Conservation (phyloP, 768 basidiomycete genomes). For the Tricholoma sp. region DNA sequence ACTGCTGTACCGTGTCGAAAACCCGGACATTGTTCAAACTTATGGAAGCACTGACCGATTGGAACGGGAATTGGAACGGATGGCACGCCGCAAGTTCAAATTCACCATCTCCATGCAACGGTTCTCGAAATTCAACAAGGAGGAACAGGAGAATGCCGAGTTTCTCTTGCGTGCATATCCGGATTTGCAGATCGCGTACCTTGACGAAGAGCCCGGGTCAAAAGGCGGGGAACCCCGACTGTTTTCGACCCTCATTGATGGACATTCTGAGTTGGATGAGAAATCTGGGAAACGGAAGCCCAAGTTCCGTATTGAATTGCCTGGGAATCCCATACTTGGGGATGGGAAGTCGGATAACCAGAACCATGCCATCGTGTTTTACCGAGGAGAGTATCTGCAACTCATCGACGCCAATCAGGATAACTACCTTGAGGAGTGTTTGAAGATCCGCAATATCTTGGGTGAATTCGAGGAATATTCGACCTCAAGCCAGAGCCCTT, state of each 20-base stretch:
- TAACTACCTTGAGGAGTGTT: slow-evolving; percentile 97
- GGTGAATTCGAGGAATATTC: slow-evolving; percentile 97
- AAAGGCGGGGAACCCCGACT: slow-evolving; percentile 85
- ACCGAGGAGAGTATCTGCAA: slow-evolving; percentile 97
- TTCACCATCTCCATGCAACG: slow-evolving; percentile 98
- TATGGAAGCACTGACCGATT: slow-evolving; percentile 97
- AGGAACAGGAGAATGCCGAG: slow-evolving; percentile 97
- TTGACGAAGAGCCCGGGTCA: slow-evolving; percentile 91
- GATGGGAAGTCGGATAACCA: slow-evolving; percentile 99
- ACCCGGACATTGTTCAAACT: slow-evolving; percentile 93
- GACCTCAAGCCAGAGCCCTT: slow-evolving; percentile 88
- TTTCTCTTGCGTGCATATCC: slow-evolving; percentile 97
- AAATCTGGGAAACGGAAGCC: slow-evolving; percentile 85
- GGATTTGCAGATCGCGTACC: slow-evolving; percentile 95
- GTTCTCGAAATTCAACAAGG: slow-evolving; percentile 98
- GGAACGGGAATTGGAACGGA: slow-evolving; percentile 93
- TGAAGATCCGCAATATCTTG: slow-evolving; percentile 96
- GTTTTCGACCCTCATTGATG: slow-evolving; percentile 93
- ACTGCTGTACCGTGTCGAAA: slow-evolving; percentile 96
- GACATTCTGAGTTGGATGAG: slow-evolving; percentile 93
- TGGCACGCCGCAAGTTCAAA: slow-evolving; percentile 98
- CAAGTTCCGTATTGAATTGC: slow-evolving; percentile 96
- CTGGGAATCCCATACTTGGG: slow-evolving; percentile 97
- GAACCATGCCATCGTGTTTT: slow-evolving; percentile 99
- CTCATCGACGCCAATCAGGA: slow-evolving; percentile 99